Conservation (phyloP, 2,329 filamentous ascomycete genomes). For the Pleurostoma richardsiae region DNA sequence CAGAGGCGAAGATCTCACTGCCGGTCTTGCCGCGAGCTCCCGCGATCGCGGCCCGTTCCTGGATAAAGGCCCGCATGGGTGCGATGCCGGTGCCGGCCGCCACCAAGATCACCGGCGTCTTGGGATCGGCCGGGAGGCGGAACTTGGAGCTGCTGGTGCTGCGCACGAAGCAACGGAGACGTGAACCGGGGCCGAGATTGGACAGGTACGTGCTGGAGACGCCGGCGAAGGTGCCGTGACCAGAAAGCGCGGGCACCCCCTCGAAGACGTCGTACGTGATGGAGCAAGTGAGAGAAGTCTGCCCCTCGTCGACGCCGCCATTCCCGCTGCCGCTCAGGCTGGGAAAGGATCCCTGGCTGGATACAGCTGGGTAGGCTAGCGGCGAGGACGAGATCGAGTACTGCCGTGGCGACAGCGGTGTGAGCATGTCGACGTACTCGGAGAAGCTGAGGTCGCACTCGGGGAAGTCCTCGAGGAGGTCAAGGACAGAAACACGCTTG, state of each 20-base stretch:
- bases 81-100: conserved; percentile 45
- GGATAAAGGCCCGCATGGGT: conserved; percentile 27
- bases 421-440: conserved; percentile 50
- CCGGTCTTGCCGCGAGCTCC: conserved; percentile 16
- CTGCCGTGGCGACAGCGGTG: conserved; percentile 52
- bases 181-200: conserved; percentile 10
- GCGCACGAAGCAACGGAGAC: conserved; percentile 1
- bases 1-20: conserved; percentile 23
- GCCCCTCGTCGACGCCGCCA: not conserved
- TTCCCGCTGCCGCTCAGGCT: not conserved
- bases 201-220: conserved; percentile 44
- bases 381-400: conserved; percentile 55
- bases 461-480: conserved; percentile 48
- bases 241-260: conserved; percentile 30
- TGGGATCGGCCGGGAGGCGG: conserved; percentile 32
- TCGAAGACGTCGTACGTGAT: conserved; percentile 55
- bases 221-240: conserved; percentile 30
- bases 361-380: conserved; percentile 35
- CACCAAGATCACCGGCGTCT: conserved; percentile 44
- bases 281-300: conserved; percentile 10
- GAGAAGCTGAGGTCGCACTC: conserved; percentile 42
- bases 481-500: conserved; percentile 45
- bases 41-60: conserved; percentile 29
- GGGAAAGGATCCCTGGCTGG: conserved; percentile 14
- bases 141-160: conserved; percentile 28